Percentiles rank a stretch among this genome's conserved stretches.
These are phyloP conservation scores for Xylariaceae sp. DNA, from an alignment of 2,329 filamentous ascomycete genomes.

Conservation along the genomic window DNA sequence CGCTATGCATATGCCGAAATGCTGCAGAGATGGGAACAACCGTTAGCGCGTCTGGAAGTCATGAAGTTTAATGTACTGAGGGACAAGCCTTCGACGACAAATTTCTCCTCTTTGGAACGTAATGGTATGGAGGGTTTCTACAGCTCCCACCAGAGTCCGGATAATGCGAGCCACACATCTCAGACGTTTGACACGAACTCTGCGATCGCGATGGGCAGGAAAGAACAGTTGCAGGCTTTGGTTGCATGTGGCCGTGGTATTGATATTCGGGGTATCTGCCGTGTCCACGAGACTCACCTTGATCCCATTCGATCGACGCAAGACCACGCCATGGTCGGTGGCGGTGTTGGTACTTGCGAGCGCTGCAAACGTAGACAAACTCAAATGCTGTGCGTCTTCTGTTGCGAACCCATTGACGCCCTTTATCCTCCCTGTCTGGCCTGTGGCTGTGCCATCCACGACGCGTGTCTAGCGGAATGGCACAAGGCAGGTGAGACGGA, in stretches of 20 bases:
- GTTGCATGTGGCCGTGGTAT: constrained; percentile 53
- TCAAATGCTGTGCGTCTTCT: constrained; percentile 60
- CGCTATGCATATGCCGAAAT: constrained; percentile 65
- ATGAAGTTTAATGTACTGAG: constrained; percentile 65
- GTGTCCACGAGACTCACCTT: constrained; percentile 58
- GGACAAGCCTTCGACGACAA: constrained; percentile 36
- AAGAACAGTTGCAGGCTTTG: constrained; percentile 48
- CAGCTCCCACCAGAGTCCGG: constrained; percentile 34
- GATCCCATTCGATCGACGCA: constrained; percentile 53
- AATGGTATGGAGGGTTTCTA: constrained; percentile 31
- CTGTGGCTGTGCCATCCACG: constrained; percentile 60
- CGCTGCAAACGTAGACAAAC: constrained; percentile 52
- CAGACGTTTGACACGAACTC: constrained; percentile 40
- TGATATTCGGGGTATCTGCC: constrained; percentile 60
- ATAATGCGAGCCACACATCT: constrained; percentile 31
- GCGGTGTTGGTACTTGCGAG: constrained; percentile 40
- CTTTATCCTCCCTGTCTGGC: constrained; percentile 59
- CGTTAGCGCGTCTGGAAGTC: constrained; percentile 60
- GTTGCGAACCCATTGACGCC: constrained; percentile 55
- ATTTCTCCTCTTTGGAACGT: constrained; percentile 21
- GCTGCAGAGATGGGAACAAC: constrained; percentile 62
- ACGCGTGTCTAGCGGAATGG: constrained; percentile 57
- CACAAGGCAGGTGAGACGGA: constrained; percentile 51
- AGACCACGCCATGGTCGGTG: constrained; percentile 39
- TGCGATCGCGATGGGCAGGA: constrained; percentile 55